Percentiles rank a stretch among this genome's conserved stretches.
These are phyloP conservation scores for Coniochaeta sp. DNA, from an alignment of 2,329 filamentous ascomycete species.

Conservation along the genomic window DNA sequence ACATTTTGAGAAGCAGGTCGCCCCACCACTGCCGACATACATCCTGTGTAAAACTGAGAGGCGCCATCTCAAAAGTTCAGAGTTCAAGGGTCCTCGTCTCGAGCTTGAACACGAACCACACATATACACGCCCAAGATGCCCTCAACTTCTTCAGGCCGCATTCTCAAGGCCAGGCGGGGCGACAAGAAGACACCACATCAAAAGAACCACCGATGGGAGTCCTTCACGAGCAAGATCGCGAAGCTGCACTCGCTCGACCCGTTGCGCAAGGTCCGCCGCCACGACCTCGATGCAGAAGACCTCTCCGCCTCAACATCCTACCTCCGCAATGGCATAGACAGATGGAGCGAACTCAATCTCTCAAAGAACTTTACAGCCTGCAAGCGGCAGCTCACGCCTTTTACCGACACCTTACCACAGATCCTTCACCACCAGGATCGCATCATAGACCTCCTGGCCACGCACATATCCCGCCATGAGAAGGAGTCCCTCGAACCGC, in stretches of 20 bases:
- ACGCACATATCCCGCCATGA: constrained; percentile 73
- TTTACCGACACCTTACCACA: constrained; percentile 86
- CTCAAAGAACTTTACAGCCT: constrained; percentile 70
- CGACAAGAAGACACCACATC: constrained; percentile 64
- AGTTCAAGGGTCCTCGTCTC: neutral
- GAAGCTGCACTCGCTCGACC: constrained; percentile 83
- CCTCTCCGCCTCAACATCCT: constrained; percentile 69
- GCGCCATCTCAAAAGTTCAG: neutral
- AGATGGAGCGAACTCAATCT: constrained; percentile 92
- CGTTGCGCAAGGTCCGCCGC: constrained; percentile 80
- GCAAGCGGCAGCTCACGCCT: constrained; percentile 66
- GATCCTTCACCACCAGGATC: constrained; percentile 82
- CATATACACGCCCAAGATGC: constrained; percentile 38
- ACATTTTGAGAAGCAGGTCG: neutral
- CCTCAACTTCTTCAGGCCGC: constrained; percentile 54
- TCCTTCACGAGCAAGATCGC: constrained; percentile 85
- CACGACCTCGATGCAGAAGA: constrained; percentile 77
- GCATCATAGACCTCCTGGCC: constrained; percentile 71
- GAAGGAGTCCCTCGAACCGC: constrained; percentile 71
- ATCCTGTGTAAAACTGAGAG: neutral
- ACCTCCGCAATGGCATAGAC: constrained; percentile 73
- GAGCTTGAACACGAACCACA: neutral
- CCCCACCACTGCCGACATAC: neutral
- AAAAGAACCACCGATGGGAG: constrained; percentile 84
- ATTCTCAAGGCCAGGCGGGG: constrained; percentile 63